phyloP scores from a whole-genome alignment of 1,284 basidiomycete genomes.

The Ganoderma lucidum region DNA sequence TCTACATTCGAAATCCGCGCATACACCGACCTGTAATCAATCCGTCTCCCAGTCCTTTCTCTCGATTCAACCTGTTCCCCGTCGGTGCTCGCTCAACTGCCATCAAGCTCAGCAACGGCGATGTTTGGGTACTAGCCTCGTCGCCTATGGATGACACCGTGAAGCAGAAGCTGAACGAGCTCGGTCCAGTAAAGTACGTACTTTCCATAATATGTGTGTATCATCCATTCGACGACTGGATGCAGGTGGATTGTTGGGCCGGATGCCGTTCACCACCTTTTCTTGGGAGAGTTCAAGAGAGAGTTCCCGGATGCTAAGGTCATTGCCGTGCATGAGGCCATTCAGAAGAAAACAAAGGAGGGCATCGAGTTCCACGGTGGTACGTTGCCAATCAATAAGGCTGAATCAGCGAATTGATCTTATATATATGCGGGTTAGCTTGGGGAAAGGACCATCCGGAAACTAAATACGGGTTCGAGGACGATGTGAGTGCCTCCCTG shows the following conservation, averaged over 20 bases:
- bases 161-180: slow-evolving; percentile 70
- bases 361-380: slow-evolving; percentile 65
- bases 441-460: slow-evolving; percentile 36
- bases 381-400: slow-evolving; percentile 35
- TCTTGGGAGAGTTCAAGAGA: slow-evolving; percentile 74
- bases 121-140: slow-evolving; percentile 88
- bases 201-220: neutral
- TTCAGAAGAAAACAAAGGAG: slow-evolving; percentile 50
- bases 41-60: slow-evolving; percentile 60
- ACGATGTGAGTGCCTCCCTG: slow-evolving; percentile 63
- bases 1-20: neutral
- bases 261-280: slow-evolving; percentile 74
- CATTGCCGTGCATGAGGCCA: slow-evolving; percentile 67
- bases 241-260: slow-evolving; percentile 72
- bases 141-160: slow-evolving; percentile 82
- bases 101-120: slow-evolving; percentile 73
- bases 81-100: slow-evolving; percentile 88
- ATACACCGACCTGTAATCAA: neutral
- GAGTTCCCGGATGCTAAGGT: slow-evolving; percentile 83
- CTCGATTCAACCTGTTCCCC: slow-evolving; percentile 73
- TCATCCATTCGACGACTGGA: neutral
- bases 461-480: slow-evolving; percentile 81
- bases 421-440: slow-evolving; percentile 27
- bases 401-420: neutral
- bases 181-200: slow-evolving; percentile 53